Conservation (phyloP, 495 filamentous ascomycete species). For the Physcia stellaris region DNA sequence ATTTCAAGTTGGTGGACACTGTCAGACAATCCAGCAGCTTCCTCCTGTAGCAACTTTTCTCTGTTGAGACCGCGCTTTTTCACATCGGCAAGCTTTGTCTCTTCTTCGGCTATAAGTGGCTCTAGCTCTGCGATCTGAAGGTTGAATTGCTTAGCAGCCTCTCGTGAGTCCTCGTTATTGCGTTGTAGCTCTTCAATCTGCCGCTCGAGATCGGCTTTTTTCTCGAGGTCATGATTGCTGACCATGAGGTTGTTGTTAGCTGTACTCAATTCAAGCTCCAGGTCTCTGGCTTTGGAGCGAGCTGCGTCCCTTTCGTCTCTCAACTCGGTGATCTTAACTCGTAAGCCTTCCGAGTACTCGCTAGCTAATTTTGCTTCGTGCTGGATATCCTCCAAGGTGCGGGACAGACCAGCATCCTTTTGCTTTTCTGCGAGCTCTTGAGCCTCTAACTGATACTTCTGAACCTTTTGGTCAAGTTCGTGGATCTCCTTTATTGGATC, state of each 20-base stretch:
- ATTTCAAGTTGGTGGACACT: slow-evolving; percentile 64
- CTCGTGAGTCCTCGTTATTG: slow-evolving; percentile 51
- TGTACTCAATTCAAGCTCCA: slow-evolving; percentile 62
- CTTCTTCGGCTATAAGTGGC: slow-evolving; percentile 61
- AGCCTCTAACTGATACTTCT: slow-evolving; percentile 53
- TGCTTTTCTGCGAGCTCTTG: slow-evolving; percentile 58
- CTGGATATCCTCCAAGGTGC: slow-evolving; percentile 72
- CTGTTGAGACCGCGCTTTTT: slow-evolving; percentile 53
- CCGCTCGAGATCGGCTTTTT: slow-evolving; percentile 50
- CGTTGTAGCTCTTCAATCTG: slow-evolving; percentile 61
- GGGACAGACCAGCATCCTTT: slow-evolving; percentile 43
- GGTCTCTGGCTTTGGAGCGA: slow-evolving; percentile 45
- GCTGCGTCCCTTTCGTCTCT: slow-evolving; percentile 55
- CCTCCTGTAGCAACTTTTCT: slow-evolving; percentile 60
- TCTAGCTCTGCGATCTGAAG: slow-evolving; percentile 52
- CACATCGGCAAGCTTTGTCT: slow-evolving; percentile 60
- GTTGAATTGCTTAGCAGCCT: slow-evolving; percentile 51
- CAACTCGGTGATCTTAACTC: slow-evolving; percentile 47
- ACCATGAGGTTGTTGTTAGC: slow-evolving; percentile 53
- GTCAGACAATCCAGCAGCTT: slow-evolving; percentile 53
- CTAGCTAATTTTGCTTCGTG: slow-evolving; percentile 51
- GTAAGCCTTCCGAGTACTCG: slow-evolving; percentile 52
- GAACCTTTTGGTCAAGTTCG: slow-evolving; percentile 56
- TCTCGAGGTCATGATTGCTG: slow-evolving; percentile 60
- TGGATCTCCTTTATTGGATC: slow-evolving; percentile 66